Evolutionary conservation across 208 protist genomes (phyloP).

Genomic region (Endotrypanum monterogeii): DNA sequence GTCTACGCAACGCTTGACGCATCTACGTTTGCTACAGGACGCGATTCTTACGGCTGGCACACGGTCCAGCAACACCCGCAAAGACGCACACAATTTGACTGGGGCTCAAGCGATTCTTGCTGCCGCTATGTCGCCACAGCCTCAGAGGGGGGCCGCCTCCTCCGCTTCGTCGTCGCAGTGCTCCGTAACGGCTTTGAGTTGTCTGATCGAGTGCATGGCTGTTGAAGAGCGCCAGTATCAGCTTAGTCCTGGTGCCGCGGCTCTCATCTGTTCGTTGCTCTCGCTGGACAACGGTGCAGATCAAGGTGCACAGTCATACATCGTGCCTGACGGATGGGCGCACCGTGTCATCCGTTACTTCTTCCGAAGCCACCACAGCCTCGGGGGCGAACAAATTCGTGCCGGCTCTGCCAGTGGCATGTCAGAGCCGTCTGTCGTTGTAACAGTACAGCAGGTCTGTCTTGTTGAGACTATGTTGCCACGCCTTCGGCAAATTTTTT

Average conservation of each 20-base stretch:
- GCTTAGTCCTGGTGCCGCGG: constrained; percentile 48
- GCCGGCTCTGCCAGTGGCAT: constrained; percentile 13
- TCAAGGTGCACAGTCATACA: constrained; percentile 16
- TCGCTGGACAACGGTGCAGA: constrained; percentile 16
- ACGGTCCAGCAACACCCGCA: not conserved
- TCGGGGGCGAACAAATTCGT: constrained; percentile 4
- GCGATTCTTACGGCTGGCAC: constrained; percentile 30
- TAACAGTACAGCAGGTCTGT: constrained; percentile 26
- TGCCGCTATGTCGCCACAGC: constrained; percentile 32
- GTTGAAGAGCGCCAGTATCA: constrained; percentile 55
- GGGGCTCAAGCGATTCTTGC: constrained; percentile 31
- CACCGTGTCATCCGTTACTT: constrained; percentile 44
- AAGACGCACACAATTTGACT: not conserved
- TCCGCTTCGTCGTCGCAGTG: constrained; percentile 4
- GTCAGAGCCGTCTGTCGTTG: not conserved
- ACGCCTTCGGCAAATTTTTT: constrained; percentile 20
- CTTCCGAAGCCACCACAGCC: constrained; percentile 22
- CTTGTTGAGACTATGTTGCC: constrained; percentile 27
- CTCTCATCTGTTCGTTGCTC: constrained; percentile 59
- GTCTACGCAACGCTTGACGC: constrained; percentile 26
- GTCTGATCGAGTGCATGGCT: constrained; percentile 76
- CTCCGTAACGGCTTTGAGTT: constrained; percentile 65
- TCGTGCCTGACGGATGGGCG: constrained; percentile 38
- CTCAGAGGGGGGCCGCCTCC: not conserved
- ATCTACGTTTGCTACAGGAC: constrained; percentile 54